phyloP scores from a whole-genome alignment of 2,329 filamentous ascomycete genomes.

The Colletotrichum chlorophyti region DNA sequence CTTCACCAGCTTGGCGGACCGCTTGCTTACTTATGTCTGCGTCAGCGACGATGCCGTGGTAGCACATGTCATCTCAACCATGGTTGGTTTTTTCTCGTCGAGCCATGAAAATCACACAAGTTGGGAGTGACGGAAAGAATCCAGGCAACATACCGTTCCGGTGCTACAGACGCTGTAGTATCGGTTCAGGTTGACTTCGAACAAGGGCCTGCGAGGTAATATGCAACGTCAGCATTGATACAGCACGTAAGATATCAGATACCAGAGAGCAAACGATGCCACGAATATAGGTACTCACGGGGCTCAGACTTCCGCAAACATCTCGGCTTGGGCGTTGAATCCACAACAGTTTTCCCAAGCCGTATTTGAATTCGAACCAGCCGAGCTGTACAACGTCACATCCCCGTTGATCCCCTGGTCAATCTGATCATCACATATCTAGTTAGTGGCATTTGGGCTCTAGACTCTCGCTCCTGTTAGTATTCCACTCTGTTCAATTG shows the following conservation, averaged over 20 bases:
- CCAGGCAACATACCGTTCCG: not conserved
- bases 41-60: not conserved
- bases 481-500: no score
- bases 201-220: no score
- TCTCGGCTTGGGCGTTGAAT: not conserved
- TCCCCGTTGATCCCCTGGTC: not conserved
- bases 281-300: no score
- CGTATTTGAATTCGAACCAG: not conserved
- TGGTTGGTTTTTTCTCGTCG: no score
- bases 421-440: no score
- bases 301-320: not conserved
- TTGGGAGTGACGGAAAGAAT: no score
- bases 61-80: not conserved
- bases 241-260: no score
- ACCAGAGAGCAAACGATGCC: not conserved
- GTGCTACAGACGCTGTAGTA: not conserved
- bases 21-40: not conserved
- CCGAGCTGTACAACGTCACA: not conserved
- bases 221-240: no score
- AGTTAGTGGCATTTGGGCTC: no score
- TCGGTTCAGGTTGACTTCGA: not conserved
- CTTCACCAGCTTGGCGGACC: not conserved
- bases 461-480: no score
- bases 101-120: no score
- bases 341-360: constrained; percentile 1